These are phyloP conservation scores for Cenococcum geophilum DNA, from an alignment of 495 filamentous ascomycete species.

Conservation along the genomic window DNA sequence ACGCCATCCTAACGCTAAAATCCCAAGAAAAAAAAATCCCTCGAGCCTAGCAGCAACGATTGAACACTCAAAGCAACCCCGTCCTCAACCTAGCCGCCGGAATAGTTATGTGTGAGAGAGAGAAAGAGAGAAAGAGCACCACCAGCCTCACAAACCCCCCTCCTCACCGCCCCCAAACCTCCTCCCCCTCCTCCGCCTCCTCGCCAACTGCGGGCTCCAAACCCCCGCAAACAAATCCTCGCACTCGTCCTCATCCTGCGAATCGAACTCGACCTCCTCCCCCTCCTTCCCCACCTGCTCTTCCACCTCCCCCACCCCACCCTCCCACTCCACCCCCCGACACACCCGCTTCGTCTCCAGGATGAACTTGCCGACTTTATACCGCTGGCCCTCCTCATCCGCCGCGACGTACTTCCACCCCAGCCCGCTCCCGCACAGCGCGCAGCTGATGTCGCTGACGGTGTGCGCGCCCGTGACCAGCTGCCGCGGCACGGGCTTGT, in stretches of 20 bases:
- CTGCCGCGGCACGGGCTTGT: slow-evolving; percentile 60
- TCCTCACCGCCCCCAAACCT: slow-evolving; percentile 34
- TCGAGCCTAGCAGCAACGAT: too few relatives aligned
- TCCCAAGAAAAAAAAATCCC: neutral
- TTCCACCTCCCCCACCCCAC: slow-evolving; percentile 48
- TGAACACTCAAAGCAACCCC: neutral
- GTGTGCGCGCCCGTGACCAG: slow-evolving; percentile 64
- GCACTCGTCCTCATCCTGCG: slow-evolving; percentile 88
- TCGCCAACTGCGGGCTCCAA: slow-evolving; percentile 69
- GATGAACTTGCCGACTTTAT: slow-evolving; percentile 97
- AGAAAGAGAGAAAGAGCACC: too few relatives aligned
- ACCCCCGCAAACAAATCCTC: slow-evolving; percentile 86
- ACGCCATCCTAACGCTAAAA: neutral
- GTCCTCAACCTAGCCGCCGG: neutral
- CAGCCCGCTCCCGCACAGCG: slow-evolving; percentile 60
- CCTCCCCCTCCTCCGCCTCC: slow-evolving; percentile 55
- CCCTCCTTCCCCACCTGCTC: slow-evolving; percentile 55
- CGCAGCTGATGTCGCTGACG: slow-evolving; percentile 45
- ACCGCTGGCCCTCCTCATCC: slow-evolving; percentile 70
- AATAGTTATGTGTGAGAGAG: neutral
- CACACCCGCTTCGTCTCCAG: slow-evolving; percentile 74
- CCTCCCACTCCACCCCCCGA: slow-evolving; percentile 61
- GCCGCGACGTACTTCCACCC: slow-evolving; percentile 95
- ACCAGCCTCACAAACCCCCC: neutral
- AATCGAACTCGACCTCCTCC: slow-evolving; percentile 69